Percentiles rank a stretch among this genome's conserved stretches.
These are phyloP conservation scores for Kwoniella sp. DNA, from an alignment of 768 basidiomycete genomes.

Conservation along the genomic window DNA sequence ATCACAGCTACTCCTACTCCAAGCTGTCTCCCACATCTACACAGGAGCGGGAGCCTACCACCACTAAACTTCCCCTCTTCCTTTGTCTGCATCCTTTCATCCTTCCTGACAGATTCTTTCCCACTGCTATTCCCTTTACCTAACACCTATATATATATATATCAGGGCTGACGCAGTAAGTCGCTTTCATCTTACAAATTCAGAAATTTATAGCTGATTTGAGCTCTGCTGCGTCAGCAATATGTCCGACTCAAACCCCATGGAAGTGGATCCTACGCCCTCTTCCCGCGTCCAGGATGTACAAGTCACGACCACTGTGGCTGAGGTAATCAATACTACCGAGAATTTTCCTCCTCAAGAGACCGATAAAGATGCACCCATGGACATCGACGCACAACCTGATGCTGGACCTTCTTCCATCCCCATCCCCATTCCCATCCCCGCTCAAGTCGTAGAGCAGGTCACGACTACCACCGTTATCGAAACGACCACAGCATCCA, in stretches of 20 bases:
- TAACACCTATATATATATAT: not conserved
- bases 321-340: not conserved
- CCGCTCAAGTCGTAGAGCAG: conserved; percentile 1
- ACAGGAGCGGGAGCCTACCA: too few relatives aligned
- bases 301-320: not conserved
- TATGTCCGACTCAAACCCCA: conserved; percentile 11
- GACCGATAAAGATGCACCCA: conserved; percentile 2
- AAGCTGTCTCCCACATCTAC: too few relatives aligned
- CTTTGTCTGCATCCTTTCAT: conserved; percentile 20
- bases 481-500: not conserved
- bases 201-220: too few relatives aligned
- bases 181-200: too few relatives aligned
- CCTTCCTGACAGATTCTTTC: not conserved
- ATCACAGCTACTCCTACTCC: too few relatives aligned
- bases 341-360: too few relatives aligned
- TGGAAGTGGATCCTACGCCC: conserved; percentile 23
- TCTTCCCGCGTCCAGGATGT: not conserved
- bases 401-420: conserved; percentile 3
- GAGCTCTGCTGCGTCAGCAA: not conserved
- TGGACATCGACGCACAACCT: conserved; percentile 11
- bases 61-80: conserved; percentile 19
- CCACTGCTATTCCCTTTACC: not conserved
- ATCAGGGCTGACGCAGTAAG: too few relatives aligned
- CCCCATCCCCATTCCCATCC: too few relatives aligned
- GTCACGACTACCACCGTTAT: conserved; percentile 16